Evolutionary conservation across 2,329 filamentous ascomycete species (phyloP).

Genomic region (Juglanconis sp.): DNA sequence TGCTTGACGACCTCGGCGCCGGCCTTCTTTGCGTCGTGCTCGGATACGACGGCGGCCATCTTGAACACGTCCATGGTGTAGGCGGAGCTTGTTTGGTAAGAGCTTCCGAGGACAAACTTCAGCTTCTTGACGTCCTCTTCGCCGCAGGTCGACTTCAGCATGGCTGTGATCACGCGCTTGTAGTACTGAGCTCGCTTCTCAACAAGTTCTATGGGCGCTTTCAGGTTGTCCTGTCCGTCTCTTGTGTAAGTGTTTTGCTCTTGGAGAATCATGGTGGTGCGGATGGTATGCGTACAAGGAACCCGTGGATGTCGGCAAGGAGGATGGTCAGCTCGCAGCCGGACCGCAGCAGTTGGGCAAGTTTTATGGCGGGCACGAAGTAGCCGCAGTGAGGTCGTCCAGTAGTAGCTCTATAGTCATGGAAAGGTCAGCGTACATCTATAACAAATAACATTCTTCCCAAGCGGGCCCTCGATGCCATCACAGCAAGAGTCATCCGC

Average conservation of each 20-base stretch:
- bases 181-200: conserved; percentile 83
- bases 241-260: conserved; percentile 38
- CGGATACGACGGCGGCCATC: conserved; percentile 65
- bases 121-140: conserved; percentile 64
- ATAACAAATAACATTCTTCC: background rate
- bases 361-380: conserved; percentile 84
- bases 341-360: conserved; percentile 81
- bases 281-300: conserved; percentile 46
- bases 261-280: conserved; percentile 63
- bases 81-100: conserved; percentile 68
- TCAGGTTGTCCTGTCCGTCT: conserved; percentile 53
- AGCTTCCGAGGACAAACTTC: conserved; percentile 79
- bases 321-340: conserved; percentile 80
- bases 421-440: conserved; percentile 4
- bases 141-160: conserved; percentile 76
- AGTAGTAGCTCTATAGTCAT: conserved; percentile 66
- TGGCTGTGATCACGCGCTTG: conserved; percentile 67
- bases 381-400: conserved; percentile 88
- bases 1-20: conserved; percentile 96
- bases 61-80: conserved; percentile 91
- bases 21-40: conserved; percentile 83
- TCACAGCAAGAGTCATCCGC: background rate
- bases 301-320: conserved; percentile 71
- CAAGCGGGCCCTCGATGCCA: background rate
- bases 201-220: conserved; percentile 85